Evolutionary conservation across 805 yeast species (phyloP).

Genomic region (Lipomyces chichibuensis): DNA sequence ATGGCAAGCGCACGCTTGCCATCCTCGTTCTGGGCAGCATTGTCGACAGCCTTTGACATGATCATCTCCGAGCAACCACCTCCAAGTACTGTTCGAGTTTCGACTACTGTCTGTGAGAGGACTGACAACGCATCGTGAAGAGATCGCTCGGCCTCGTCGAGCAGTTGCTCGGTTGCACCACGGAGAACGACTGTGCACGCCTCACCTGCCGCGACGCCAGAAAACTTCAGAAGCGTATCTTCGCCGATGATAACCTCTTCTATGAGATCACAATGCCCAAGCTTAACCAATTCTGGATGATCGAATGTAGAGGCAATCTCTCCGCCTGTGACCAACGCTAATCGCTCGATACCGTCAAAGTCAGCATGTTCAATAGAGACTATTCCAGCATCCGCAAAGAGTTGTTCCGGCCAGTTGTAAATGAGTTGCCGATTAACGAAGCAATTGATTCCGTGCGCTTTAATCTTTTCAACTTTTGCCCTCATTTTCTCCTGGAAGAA

Average conservation of each 20-base stretch:
- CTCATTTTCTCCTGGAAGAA: slow-evolving; percentile 73
- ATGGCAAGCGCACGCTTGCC: slow-evolving; percentile 95
- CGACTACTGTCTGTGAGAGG: slow-evolving; percentile 89
- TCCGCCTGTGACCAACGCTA: slow-evolving; percentile 96
- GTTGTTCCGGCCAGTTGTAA: slow-evolving; percentile 97
- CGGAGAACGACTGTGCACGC: slow-evolving; percentile 95
- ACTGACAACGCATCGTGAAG: slow-evolving; percentile 96
- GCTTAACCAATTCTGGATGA: slow-evolving; percentile 78
- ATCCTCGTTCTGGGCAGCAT: slow-evolving; percentile 83
- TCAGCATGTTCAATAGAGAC: slow-evolving; percentile 98
- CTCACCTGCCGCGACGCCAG: slow-evolving; percentile 94
- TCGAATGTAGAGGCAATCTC: slow-evolving; percentile 98
- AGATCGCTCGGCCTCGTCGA: slow-evolving; percentile 96
- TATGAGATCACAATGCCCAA: slow-evolving; percentile 85
- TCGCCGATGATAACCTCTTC: slow-evolving; percentile 95
- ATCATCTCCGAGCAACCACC: slow-evolving; percentile 96
- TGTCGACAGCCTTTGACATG: slow-evolving; percentile 96
- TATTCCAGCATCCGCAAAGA: slow-evolving; percentile 82
- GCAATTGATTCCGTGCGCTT: slow-evolving; percentile 81
- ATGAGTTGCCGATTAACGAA: slow-evolving; percentile 95
- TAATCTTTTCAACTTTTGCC: slow-evolving; percentile 82
- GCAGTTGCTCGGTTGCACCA: slow-evolving; percentile 95
- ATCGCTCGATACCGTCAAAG: slow-evolving; percentile 95
- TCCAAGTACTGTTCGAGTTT: slow-evolving; percentile 88
- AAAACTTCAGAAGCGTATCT: slow-evolving; percentile 82